Conservation (phyloP, 139 green algal genomes). For the Diplosphaera chodatii region DNA sequence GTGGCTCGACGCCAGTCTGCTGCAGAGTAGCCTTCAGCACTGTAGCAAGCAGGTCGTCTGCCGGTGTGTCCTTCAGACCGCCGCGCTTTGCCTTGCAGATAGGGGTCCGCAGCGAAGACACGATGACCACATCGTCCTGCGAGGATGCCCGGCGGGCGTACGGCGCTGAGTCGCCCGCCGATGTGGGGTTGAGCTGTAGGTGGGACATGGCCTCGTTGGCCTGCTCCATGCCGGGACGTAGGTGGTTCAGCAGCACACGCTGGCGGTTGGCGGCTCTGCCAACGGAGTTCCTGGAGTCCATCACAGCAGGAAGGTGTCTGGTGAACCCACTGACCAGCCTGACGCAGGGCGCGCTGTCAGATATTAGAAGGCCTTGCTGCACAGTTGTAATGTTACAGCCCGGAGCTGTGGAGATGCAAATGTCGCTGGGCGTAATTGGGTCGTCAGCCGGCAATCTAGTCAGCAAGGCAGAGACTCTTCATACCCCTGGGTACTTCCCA, state of each 20-base stretch:
- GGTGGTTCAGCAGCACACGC: conserved; percentile 37
- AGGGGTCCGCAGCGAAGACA: conserved; percentile 79
- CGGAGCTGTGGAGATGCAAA: too few species aligned
- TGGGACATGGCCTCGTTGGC: too few species aligned
- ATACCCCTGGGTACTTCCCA: too few species aligned
- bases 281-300: conserved; percentile 1
- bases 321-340: too few species aligned
- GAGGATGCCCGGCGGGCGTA: conserved; percentile 56
- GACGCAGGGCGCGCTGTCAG: too few species aligned
- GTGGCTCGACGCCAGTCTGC: conserved; percentile 62
- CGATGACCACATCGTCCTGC: conserved; percentile 86
- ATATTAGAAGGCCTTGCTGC: too few species aligned
- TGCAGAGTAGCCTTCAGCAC: conserved; percentile 78
- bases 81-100: conserved; percentile 86
- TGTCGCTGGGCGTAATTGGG: too few species aligned
- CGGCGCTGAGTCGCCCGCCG: conserved; percentile 74
- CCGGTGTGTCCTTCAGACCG: conserved; percentile 84
- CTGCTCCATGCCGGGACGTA: too few species aligned
- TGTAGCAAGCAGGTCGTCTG: conserved; percentile 83
- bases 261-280: conserved; percentile 28
- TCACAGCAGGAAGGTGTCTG: too few species aligned
- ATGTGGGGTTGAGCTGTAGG: conserved; percentile 41
- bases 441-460: too few species aligned
- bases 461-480: too few species aligned
- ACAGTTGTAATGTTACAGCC: too few species aligned